Base-by-base conservation (phyloP, 2,329 filamentous ascomycete species). In the Colletotrichum sojae region DNA sequence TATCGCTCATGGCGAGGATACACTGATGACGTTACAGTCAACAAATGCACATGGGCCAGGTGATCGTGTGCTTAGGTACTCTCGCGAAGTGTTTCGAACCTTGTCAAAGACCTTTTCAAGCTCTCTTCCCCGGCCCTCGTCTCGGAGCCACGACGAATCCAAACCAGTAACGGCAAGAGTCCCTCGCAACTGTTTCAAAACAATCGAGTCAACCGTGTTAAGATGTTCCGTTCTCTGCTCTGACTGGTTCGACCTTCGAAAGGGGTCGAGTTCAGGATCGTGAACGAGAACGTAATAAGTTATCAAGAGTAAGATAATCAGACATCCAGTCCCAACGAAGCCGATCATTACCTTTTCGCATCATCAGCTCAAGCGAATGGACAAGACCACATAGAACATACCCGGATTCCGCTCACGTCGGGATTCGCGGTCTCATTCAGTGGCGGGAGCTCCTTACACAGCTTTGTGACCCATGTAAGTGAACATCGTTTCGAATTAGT, bases 321-420 rank as follows among this genome's bases (percentile, higher is more conserved):
- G 16, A 6, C 27, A 55, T 12, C 52, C 52, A 12, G 52, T 55
- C 4, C 52, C 52, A 16, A 55, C 52, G 31, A 55, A 55, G 5
- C 52, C 36, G 52, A 55, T 40, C 31, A 40, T 40, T 1, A 55
- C 52, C 52, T 55, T 20, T 48, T 48, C 9, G 6, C 13, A 48
- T 18, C 6, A 5, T 48, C 45, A 48, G 1, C 13, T 9, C 16
- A 9, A 10, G 5, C 4, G 1, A 16, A 20, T 16, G 48, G 12
- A 8, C 6, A 12, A 3, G 2, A 9, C 2, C 15, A 5, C 4
- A 9, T 4, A 18, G 8, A 15, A n/a, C 52, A 10, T 40, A 22
- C 52, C 5, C 52, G 31, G 13, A 55, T 55, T 6, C 52, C 52
- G n/a, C 52, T 25, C 9, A 55, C n/a, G 12, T 55, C 52, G 13